Evolutionary conservation across 192 early-diverging fungal genomes (phyloP).

Genomic region (Coemansia sp.): DNA sequence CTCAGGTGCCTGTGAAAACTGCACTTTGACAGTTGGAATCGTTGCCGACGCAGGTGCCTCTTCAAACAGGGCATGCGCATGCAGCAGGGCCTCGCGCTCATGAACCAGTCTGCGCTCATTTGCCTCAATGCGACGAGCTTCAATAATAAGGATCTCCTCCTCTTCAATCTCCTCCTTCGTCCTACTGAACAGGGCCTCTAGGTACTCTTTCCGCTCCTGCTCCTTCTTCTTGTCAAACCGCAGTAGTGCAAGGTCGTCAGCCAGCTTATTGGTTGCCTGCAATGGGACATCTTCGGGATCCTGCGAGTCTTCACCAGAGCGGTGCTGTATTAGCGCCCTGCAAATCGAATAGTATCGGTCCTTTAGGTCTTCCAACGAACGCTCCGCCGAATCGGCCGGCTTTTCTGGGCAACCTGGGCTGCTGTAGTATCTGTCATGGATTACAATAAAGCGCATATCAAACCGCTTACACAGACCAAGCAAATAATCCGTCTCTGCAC

Average conservation of each 20-base stretch:
- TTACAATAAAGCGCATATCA: constrained; percentile 82
- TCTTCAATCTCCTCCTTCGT: constrained; percentile 81
- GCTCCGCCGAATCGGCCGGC: constrained; percentile 1
- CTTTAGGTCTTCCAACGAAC: constrained; percentile 72
- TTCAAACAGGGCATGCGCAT: constrained; percentile 54
- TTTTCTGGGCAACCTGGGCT: constrained; percentile 17
- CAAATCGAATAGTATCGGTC: constrained; percentile 78
- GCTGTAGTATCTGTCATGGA: constrained; percentile 76
- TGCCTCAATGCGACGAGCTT: constrained; percentile 76
- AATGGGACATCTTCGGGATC: constrained; percentile 40
- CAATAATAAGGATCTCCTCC: constrained; percentile 77
- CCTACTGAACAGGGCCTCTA: constrained; percentile 67
- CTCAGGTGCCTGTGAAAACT: constrained; percentile 37
- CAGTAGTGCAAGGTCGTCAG: constrained; percentile 47
- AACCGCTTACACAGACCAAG: constrained; percentile 68
- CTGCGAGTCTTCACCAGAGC: constrained; percentile 45
- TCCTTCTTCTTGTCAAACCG: constrained; percentile 63
- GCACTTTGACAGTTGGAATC: constrained; percentile 40
- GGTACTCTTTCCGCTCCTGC: constrained; percentile 75
- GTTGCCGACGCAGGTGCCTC: constrained; percentile 17
- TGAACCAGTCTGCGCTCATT: constrained; percentile 72
- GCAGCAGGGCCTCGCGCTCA: constrained; percentile 78
- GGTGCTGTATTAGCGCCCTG: constrained; percentile 60
- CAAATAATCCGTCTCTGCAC: constrained; percentile 83
- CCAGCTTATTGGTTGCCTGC: constrained; percentile 51